Evolutionary conservation across 2,329 filamentous ascomycete genomes (phyloP), one percentile per base, ranked within the genome.

Genomic region (Aspergillus fumigatus): DNA sequence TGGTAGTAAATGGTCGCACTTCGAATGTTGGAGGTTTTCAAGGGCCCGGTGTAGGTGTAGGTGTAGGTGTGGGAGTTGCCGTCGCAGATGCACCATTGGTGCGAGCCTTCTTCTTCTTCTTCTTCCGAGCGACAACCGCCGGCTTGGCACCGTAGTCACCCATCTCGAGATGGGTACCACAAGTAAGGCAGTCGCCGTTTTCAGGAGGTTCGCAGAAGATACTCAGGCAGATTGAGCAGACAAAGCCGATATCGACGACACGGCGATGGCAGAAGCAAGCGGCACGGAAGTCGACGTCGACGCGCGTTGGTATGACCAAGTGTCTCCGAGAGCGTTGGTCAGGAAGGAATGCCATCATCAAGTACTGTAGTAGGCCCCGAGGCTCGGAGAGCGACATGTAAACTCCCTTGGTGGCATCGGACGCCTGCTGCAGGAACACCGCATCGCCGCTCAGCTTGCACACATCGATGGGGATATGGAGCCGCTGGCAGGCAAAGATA

Each of bases 241-340:
- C 93, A 71, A 90, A 99, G 8, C 92, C 94, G 1, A 92, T 85
- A 74, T 97, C 91, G 47, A 99, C 88, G 21, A 97, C 91, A 38
- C 85, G 85, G 51, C 93, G 83, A 75, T 99, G 94, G 72, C 94
- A 99, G 77, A 99, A 99, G 72, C 94, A 99, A 3, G 94, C 94
- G n/a, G 95, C 93, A 47, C 94, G 86, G 72, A 99, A 99, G 75
- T 99, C 95, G 47, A 99, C 92, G 48, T 88, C 87, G 55, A 92
- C 89, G 40, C 90, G 87, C 7, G 89, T 90, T 0, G 94, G 92
- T 4, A 88, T 79, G 45, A 96, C 82, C 45, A 99, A 78, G 56
- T 87, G 83, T 48, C 82, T 74, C 9, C 87, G 78, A 23, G 83
- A 82, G 14, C 79, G 80, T 57, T 84, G 82, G 66, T 94, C 88